These are phyloP conservation scores for Cyberlindnera xishuangbannaensis DNA, from an alignment of 805 yeast species.

Conservation along the genomic window DNA sequence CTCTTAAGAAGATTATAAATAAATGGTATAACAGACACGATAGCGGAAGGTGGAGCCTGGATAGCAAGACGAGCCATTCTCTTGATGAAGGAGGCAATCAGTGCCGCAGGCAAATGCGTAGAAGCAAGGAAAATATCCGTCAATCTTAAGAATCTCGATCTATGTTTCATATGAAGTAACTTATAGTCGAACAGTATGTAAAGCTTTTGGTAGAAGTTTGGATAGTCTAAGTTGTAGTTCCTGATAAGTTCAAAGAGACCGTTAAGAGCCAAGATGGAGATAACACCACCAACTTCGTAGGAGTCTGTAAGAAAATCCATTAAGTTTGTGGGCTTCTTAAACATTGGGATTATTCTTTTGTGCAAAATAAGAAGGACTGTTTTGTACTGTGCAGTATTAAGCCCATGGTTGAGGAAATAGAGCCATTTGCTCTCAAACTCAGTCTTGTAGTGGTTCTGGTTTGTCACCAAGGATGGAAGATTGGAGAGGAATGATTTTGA, in stretches of 20 bases:
- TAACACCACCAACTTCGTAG: conserved; percentile 54
- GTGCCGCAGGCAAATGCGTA: conserved; percentile 75
- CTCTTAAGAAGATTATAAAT: conserved; percentile 81
- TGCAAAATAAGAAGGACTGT: conserved; percentile 66
- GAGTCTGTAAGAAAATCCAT: conserved; percentile 95
- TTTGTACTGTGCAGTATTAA: conserved; percentile 56
- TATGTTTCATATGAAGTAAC: conserved; percentile 68
- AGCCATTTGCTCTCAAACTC: conserved; percentile 71
- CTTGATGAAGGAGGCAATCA: conserved; percentile 88
- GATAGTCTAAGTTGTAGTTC: conserved; percentile 80
- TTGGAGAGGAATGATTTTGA: conserved; percentile 34
- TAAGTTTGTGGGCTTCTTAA: conserved; percentile 70
- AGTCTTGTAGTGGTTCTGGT: conserved; percentile 44
- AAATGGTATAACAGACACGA: conserved; percentile 84
- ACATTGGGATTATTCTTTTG: conserved; percentile 75
- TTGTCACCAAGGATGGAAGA: conserved; percentile 41
- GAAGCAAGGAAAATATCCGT: conserved; percentile 82
- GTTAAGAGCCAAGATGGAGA: conserved; percentile 76
- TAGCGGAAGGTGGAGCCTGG: conserved; percentile 81
- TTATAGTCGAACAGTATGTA: conserved; percentile 75
- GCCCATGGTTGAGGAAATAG: conserved; percentile 41
- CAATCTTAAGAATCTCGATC: conserved; percentile 83
- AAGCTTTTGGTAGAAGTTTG: conserved; percentile 78
- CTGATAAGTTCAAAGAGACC: conserved; percentile 85
- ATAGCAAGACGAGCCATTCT: conserved; percentile 68